Conservation (phyloP, 2,329 filamentous ascomycete species). For the Salinomyces thailandicus region DNA sequence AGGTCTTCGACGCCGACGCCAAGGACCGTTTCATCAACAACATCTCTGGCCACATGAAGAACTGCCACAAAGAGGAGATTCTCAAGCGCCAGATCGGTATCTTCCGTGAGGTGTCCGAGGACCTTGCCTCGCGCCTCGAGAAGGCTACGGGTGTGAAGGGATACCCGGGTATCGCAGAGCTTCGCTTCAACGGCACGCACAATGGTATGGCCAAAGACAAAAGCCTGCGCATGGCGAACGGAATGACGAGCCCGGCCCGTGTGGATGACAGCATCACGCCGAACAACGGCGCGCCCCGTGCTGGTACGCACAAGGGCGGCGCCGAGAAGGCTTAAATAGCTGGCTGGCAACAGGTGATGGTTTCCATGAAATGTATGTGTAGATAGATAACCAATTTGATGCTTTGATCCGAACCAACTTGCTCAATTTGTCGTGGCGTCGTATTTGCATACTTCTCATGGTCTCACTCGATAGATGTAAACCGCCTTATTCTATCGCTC, state of each 20-base stretch:
- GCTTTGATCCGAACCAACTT: too few relatives aligned
- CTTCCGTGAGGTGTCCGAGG: conserved; percentile 51
- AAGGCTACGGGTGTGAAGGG: conserved; percentile 54
- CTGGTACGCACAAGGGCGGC: conserved; percentile 29
- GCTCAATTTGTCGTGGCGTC: too few relatives aligned
- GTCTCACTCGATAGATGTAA: too few relatives aligned
- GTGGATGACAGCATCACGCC: conserved; percentile 8
- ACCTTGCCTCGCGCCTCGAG: conserved; percentile 48
- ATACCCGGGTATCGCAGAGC: conserved; percentile 45
- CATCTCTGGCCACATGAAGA: conserved; percentile 50
- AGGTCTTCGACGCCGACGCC: conserved; percentile 49
- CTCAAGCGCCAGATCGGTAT: conserved; percentile 56
- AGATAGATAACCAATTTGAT: too few relatives aligned
- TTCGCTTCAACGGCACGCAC: conserved; percentile 51
- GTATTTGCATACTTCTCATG: too few relatives aligned
- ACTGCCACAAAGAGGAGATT: conserved; percentile 48
- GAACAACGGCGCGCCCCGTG: conserved; percentile 41
- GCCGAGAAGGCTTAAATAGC: too few relatives aligned
- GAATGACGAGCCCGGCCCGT: conserved; percentile 26
- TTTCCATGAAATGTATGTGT: too few relatives aligned
- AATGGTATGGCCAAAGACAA: conserved; percentile 48
- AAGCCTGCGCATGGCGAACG: conserved; percentile 42
- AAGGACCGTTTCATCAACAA: conserved; percentile 50
- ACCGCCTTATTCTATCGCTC: too few relatives aligned
- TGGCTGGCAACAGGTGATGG: too few relatives aligned